Percentiles rank a stretch among this genome's conserved stretches.
Evolutionary conservation across 116 monocot genomes (phyloP).

Genomic region (Cymodocea nodosa): DNA sequence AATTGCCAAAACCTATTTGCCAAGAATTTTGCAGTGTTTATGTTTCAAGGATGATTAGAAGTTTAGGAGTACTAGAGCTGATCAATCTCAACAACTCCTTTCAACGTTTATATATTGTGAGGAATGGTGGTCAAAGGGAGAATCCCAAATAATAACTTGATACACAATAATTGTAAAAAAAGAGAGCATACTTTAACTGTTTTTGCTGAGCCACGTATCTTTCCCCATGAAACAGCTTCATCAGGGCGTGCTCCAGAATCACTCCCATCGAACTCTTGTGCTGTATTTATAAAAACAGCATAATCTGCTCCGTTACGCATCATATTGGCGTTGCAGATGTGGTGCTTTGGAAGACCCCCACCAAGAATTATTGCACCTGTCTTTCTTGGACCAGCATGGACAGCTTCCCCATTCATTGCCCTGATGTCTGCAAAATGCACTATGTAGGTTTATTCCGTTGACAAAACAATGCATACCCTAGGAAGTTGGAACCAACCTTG

Average conservation of each 20-base stretch:
- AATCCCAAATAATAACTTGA: no score
- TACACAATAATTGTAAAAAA: no score
- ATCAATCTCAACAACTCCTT: no score
- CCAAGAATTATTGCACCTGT: constrained; percentile 88
- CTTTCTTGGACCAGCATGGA: constrained; percentile 59
- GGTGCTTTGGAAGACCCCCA: constrained; percentile 92
- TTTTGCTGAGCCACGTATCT: constrained; percentile 74
- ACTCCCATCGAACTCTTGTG: constrained; percentile 96
- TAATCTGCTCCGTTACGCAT: constrained; percentile 92
- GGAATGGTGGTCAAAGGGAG: no score
- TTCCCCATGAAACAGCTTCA: constrained; percentile 97
- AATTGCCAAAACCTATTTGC: no score
- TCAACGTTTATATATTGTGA: no score
- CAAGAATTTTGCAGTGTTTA: no score
- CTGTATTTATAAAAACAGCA: constrained; percentile 94
- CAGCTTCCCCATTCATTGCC: constrained; percentile 79
- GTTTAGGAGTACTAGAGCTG: no score
- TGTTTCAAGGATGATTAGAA: no score
- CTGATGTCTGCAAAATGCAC: constrained; percentile 46
- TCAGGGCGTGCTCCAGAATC: constrained; percentile 95
- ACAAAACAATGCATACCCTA: background rate
- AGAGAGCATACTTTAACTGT: constrained; percentile 48
- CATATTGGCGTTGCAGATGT: constrained; percentile 94
- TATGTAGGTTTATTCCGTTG: background rate
- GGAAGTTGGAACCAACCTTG: constrained; percentile 39